Percentiles rank a stretch among this genome's conserved stretches.
Evolutionary conservation across 73 alveolate species (phyloP).

Genomic region (Stentor coeruleus): DNA sequence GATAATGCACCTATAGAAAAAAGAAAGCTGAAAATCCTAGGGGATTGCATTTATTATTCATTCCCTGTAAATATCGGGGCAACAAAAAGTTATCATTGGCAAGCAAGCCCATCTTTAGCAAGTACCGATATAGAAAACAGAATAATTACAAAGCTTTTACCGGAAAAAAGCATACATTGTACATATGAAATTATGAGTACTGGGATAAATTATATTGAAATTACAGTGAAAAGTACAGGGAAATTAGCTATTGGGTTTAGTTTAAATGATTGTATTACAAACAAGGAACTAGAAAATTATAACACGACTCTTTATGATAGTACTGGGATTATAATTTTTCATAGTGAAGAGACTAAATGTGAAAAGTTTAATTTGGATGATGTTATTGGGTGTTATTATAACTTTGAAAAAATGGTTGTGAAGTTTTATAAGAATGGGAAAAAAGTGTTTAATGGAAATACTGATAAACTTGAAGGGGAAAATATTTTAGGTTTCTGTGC

Average conservation of each 20-base stretch:
- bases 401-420: background rate
- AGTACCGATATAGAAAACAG: background rate
- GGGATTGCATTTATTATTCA: background rate
- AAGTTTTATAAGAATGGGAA: constrained; percentile 7
- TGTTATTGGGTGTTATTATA: background rate
- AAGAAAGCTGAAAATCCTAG: background rate
- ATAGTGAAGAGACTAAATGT: background rate
- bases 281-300: background rate
- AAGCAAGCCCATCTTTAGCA: background rate
- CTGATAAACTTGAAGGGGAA: background rate
- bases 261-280: background rate
- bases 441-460: background rate
- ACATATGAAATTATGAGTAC: background rate
- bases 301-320: background rate
- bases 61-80: constrained; percentile 24
- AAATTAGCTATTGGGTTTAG: background rate
- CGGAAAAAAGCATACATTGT: constrained; percentile 8
- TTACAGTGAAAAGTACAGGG: background rate
- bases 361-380: constrained; percentile 13
- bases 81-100: background rate
- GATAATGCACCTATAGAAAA: background rate
- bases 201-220: background rate
- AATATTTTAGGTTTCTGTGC: background rate
- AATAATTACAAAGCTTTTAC: background rate
- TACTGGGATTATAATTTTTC: background rate